Evolutionary conservation across 345 rosid species (phyloP).

Genomic region (Eucalyptus erythrocorys): DNA sequence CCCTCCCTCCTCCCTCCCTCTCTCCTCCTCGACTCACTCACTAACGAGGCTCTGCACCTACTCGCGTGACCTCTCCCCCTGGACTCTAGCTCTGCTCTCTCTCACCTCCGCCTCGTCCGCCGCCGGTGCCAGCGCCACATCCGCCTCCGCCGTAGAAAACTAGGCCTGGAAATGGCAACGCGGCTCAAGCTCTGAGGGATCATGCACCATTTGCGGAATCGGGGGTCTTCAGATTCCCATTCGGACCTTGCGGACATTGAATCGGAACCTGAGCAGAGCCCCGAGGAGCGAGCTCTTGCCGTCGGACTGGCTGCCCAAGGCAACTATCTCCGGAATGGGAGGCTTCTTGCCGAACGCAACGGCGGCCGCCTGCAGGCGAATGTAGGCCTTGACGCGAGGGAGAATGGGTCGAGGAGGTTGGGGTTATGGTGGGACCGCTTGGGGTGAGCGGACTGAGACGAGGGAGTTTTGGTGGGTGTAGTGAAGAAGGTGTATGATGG

Average conservation of each 20-base stretch:
- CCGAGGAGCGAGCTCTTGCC: constrained; percentile 93
- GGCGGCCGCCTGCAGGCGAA: constrained; percentile 80
- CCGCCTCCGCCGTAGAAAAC: no score
- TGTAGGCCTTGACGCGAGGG: constrained; percentile 77
- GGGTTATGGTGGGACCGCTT: constrained; percentile 17
- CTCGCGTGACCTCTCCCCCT: no score
- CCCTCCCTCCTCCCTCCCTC: no score
- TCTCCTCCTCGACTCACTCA: no score
- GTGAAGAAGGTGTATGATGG: constrained; percentile 13
- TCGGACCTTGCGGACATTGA: constrained; percentile 90
- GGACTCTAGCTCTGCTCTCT: no score
- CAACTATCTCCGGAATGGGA: constrained; percentile 90
- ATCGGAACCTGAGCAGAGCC: constrained; percentile 84
- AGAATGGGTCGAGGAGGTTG: constrained; percentile 5
- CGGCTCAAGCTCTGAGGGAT: constrained; percentile 66
- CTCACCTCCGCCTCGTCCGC: no score
- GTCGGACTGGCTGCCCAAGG: constrained; percentile 91
- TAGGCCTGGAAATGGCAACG: constrained; percentile 90
- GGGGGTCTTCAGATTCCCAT: constrained; percentile 95
- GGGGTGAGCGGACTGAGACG: constrained; percentile 10
- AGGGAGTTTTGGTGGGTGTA: constrained; percentile 53
- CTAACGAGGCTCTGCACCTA: no score
- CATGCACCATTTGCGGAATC: constrained; percentile 92
- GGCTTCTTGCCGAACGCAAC: constrained; percentile 95
- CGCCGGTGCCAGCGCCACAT: no score